A percentile compares a stretch with the other conserved stretches of the same genome.
phyloP scores from a whole-genome alignment of 2,329 filamentous ascomycete species.

The Talaromyces islandicus region DNA sequence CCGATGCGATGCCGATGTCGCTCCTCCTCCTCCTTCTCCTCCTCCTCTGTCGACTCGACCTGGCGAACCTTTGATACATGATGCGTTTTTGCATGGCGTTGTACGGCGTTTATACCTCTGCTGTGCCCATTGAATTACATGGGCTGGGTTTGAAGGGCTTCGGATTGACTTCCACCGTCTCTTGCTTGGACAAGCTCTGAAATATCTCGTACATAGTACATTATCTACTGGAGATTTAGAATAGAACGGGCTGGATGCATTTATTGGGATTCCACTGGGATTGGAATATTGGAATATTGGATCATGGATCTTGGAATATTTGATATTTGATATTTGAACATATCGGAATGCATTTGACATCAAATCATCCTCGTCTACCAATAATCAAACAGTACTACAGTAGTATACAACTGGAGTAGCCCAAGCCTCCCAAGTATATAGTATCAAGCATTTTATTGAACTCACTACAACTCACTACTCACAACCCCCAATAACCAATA shows the following conservation, averaged over 20 bases:
- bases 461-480: no score
- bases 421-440: no score
- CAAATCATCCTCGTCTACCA: no score
- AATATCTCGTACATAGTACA: neutral
- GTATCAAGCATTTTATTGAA: no score
- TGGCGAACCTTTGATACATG: conserved; percentile 2
- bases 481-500: no score
- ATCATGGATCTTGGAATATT: no score
- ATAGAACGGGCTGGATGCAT: neutral
- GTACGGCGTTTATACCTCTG: conserved; percentile 4
- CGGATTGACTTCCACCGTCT: neutral
- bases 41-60: neutral
- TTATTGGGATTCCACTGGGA: neutral
- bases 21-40: no score
- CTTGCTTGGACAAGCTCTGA: neutral
- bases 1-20: no score
- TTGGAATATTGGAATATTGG: no score
- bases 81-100: conserved; percentile 10
- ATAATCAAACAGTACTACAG: no score
- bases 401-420: no score
- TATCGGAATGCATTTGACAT: neutral
- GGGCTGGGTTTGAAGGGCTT: neutral
- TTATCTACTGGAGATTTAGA: neutral
- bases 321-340: no score
- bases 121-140: neutral